phyloP scores from a whole-genome alignment of 2,329 filamentous ascomycete species.

The Reticulascus tulasneorum region DNA sequence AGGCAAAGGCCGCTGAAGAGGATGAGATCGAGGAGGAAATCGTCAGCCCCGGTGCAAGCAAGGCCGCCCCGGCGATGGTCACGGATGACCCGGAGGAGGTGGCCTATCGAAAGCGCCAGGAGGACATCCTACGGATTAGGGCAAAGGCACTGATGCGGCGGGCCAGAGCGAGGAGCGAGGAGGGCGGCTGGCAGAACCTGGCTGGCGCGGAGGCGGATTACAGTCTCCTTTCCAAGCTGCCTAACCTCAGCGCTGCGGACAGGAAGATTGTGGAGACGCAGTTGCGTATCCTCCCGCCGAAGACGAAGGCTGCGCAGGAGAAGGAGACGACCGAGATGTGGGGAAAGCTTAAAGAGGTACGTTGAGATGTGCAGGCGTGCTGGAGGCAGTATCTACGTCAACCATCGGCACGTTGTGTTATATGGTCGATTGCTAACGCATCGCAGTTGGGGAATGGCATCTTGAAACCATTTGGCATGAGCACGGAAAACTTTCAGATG shows the following conservation, averaged over 20 bases:
- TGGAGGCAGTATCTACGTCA: not conserved
- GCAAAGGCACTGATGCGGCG: constrained; percentile 79
- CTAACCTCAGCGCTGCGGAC: constrained; percentile 62
- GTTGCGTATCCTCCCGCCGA: constrained; percentile 60
- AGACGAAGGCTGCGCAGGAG: constrained; percentile 75
- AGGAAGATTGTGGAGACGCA: constrained; percentile 63
- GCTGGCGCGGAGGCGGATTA: constrained; percentile 80
- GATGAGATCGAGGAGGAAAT: constrained; percentile 50
- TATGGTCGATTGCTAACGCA: constrained; percentile 7
- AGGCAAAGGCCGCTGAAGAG: constrained; percentile 48
- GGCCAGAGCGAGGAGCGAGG: constrained; percentile 66
- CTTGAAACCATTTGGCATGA: constrained; percentile 87
- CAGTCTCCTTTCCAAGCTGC: constrained; percentile 56
- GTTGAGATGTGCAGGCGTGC: constrained; percentile 20
- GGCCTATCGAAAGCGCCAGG: constrained; percentile 33
- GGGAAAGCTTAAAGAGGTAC: constrained; percentile 82
- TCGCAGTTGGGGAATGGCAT: constrained; percentile 78
- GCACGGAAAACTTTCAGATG: constrained; percentile 93
- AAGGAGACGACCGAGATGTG: constrained; percentile 95
- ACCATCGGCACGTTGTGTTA: not conserved
- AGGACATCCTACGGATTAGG: constrained; percentile 72
- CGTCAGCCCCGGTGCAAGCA: constrained; percentile 53
- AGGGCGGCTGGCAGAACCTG: constrained; percentile 75
- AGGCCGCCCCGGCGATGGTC: constrained; percentile 34
- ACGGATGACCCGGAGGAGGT: constrained; percentile 22